Conservation (phyloP, 768 basidiomycete genomes). For the Cystoderma amianthinum region DNA sequence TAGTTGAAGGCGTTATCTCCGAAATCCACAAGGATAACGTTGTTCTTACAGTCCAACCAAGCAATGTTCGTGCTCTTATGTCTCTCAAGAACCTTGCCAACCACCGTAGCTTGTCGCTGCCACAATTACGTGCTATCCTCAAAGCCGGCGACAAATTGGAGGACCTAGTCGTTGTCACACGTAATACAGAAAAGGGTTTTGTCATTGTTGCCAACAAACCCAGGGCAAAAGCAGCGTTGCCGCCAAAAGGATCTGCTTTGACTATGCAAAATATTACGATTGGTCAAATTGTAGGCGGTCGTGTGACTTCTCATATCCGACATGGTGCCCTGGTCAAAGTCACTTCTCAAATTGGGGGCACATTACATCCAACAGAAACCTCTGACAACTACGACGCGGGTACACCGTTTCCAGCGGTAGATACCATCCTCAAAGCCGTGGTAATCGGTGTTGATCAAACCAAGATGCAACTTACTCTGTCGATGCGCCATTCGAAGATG, state of each 20-base stretch:
- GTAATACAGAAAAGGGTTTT: constrained; percentile 78
- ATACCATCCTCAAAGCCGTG: constrained; percentile 61
- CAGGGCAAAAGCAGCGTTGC: constrained; percentile 41
- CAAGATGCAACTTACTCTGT: constrained; percentile 69
- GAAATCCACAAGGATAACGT: constrained; percentile 85
- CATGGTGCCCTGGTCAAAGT: constrained; percentile 78
- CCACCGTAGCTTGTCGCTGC: constrained; percentile 55
- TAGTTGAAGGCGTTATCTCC: constrained; percentile 60
- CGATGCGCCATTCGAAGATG: constrained; percentile 70
- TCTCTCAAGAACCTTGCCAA: constrained; percentile 86
- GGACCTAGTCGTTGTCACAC: constrained; percentile 83
- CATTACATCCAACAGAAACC: constrained; percentile 75
- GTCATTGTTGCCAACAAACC: constrained; percentile 79
- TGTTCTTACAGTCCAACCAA: constrained; percentile 65
- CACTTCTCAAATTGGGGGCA: constrained; percentile 61
- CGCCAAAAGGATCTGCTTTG: constrained; percentile 39
- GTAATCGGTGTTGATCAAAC: constrained; percentile 65
- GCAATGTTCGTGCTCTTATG: constrained; percentile 70
- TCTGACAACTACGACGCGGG: constrained; percentile 71
- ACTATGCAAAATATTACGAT: constrained; percentile 59
- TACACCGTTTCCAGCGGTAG: constrained; percentile 49
- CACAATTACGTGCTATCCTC: constrained; percentile 57
- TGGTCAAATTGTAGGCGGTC: constrained; percentile 75
- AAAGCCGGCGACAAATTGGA: constrained; percentile 65
- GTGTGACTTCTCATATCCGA: constrained; percentile 67